Evolutionary conservation across 805 yeast genomes (phyloP), one percentile per base, ranked within the genome.

Genomic region (Kodamaea nitidulidarum): DNA sequence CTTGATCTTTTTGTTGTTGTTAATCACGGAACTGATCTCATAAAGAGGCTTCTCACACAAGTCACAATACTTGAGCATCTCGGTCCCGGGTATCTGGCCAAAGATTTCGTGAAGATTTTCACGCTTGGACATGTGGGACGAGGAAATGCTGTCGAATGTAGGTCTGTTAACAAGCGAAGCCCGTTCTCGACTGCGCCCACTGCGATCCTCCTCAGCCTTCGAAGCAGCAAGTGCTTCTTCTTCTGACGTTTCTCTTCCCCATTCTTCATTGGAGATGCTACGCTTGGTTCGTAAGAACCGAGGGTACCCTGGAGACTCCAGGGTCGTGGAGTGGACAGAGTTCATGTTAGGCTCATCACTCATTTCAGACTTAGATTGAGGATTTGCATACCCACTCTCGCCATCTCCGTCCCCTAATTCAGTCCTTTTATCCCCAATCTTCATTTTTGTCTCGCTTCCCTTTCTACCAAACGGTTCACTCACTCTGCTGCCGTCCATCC

Each of bases 41-140:
- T 81, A 83, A 20, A 83, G 55, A 11, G 88, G 85, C 39, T 71
- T 74, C 27, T 81, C 86, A 56, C 91, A 83, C 9, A 83, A 62
- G n/a, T 80, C 76, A 52, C 91, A 83, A 50, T 75, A 60, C 44
- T 70, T 70, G 26, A 75, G 54, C 24, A 58, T 41, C 44, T 62
- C 63, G 29, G 60, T 47, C 9, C 70, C 71, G 0, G 70, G 71
- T 25, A 65, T 55, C 35, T 56, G 55, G 14, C 70, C 69, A 49
- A 61, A 61, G 25, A 67, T 61, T 29, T 58, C 63, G 43, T 66
- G 68, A 21, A 63, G 47, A 41, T 58, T 57, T 39, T 60, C 63
- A n/a, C 15, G 27, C 10, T 25, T 25, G 27, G 27, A 4, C 14
- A n/a, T 25, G 11, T 25, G 27, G 27, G 27, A 25, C 12, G n/a